phyloP scores from a whole-genome alignment of 495 filamentous ascomycete genomes.

The Xylaria venustula region DNA sequence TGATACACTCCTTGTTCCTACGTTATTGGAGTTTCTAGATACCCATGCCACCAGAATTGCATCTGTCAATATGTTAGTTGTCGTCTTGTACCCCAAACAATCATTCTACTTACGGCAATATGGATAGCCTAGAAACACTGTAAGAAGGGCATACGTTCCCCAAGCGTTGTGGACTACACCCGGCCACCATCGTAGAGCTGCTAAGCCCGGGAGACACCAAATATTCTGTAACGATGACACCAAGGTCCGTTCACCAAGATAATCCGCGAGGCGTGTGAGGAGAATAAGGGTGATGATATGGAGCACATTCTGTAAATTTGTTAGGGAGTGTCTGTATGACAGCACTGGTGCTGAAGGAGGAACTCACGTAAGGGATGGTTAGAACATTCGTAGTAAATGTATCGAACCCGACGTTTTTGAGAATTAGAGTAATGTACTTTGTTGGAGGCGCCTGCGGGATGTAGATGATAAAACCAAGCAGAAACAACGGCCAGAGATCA shows the following conservation, averaged over 20 bases:
- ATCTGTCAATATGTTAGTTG: conserved; percentile 19
- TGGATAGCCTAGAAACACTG: conserved; percentile 48
- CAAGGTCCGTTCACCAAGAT: conserved; percentile 56
- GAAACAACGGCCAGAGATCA: conserved; percentile 72
- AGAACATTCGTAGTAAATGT: conserved; percentile 70
- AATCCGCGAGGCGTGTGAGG: conserved; percentile 58
- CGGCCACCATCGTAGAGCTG: conserved; percentile 48
- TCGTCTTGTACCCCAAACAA: background rate
- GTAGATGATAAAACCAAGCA: conserved; percentile 58
- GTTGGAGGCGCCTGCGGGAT: conserved; percentile 57
- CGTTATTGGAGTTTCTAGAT: conserved; percentile 64
- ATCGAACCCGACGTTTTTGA: conserved; percentile 60
- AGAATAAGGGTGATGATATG: conserved; percentile 49
- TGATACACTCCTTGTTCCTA: conserved; percentile 65
- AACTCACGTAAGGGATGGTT: conserved; percentile 54
- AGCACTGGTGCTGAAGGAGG: background rate
- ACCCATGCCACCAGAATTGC: conserved; percentile 66
- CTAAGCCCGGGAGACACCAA: conserved; percentile 57
- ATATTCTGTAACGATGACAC: conserved; percentile 53
- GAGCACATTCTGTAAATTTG: conserved; percentile 36
- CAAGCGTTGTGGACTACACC: conserved; percentile 38
- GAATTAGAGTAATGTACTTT: conserved; percentile 63
- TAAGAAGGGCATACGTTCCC: conserved; percentile 54
- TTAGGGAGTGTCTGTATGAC: background rate
- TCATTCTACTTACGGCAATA: conserved; percentile 29